A percentile compares a stretch with the other conserved stretches of the same genome.
phyloP scores from a whole-genome alignment of 2,329 filamentous ascomycete species.

The Thelonectria blattea region DNA sequence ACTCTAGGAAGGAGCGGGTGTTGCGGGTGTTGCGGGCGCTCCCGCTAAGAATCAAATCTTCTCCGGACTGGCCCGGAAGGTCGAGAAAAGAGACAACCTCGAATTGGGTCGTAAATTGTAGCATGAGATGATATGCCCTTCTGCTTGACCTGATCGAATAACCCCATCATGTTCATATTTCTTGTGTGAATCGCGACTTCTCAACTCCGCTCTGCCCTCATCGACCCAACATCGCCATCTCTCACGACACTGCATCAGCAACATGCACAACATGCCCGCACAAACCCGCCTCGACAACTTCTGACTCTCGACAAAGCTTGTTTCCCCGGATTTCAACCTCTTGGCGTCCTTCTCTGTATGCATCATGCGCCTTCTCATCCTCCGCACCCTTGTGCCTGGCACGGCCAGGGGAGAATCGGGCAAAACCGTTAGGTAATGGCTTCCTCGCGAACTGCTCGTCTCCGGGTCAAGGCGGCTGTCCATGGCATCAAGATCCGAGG shows the following conservation, averaged over 20 bases:
- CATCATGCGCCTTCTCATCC: not conserved
- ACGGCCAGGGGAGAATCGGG: constrained; percentile 5
- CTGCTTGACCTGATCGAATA: too few species aligned
- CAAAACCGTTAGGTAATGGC: constrained; percentile 29
- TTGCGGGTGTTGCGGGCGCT: not conserved
- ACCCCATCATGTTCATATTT: too few species aligned
- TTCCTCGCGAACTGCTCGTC: not conserved
- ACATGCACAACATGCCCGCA: not conserved
- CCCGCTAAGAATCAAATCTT: not conserved
- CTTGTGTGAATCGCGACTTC: not conserved
- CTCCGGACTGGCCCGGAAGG: too few species aligned
- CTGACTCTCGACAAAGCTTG: not conserved
- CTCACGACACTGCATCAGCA: not conserved
- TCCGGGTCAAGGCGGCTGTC: not conserved
- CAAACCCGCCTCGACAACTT: not conserved
- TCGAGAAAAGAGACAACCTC: not conserved
- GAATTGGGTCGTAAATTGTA: not conserved
- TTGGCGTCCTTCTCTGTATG: constrained; percentile 12
- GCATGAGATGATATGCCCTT: too few species aligned
- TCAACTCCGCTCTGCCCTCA: too few species aligned
- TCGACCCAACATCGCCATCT: too few species aligned
- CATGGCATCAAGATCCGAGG: not conserved
- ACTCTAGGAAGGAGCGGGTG: too few species aligned
- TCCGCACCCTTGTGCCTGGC: constrained; percentile 2
- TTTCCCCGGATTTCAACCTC: constrained; percentile 7